phyloP scores from a whole-genome alignment of 768 basidiomycete genomes.

The Russula sp. region DNA sequence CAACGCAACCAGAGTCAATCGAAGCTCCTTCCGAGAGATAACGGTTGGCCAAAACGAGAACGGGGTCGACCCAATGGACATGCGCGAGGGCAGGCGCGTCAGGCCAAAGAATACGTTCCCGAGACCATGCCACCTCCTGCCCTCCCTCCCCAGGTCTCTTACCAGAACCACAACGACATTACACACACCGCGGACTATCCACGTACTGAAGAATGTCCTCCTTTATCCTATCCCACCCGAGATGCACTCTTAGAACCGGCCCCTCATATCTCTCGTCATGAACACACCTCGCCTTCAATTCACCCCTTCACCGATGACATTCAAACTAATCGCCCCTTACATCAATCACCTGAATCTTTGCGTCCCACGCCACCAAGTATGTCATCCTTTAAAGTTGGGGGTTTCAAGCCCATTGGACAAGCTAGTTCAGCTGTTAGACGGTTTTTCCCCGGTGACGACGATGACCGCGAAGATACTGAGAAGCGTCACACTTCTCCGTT shows the following conservation, averaged over 20 bases:
- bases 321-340: slow-evolving; percentile 16
- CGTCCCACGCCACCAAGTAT: slow-evolving; percentile 10
- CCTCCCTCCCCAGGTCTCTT: slow-evolving; percentile 14
- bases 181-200: slow-evolving; percentile 2
- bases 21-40: slow-evolving; percentile 26
- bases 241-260: slow-evolving; percentile 17
- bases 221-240: slow-evolving; percentile 9
- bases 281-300: slow-evolving; percentile 5
- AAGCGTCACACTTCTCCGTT: slow-evolving; percentile 22
- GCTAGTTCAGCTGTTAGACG: slow-evolving; percentile 58
- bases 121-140: slow-evolving; percentile 30
- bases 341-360: slow-evolving; percentile 11
- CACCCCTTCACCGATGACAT: slow-evolving; percentile 13
- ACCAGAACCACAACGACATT: slow-evolving; percentile 10
- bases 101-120: slow-evolving; percentile 9
- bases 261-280: slow-evolving; percentile 18
- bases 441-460: slow-evolving; percentile 84
- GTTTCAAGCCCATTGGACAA: slow-evolving; percentile 67
- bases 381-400: slow-evolving; percentile 42
- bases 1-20: slow-evolving; percentile 25
- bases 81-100: slow-evolving; percentile 14
- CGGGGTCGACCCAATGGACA: slow-evolving; percentile 25
- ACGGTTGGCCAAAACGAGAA: slow-evolving; percentile 32
- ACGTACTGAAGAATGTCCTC: slow-evolving; percentile 7
- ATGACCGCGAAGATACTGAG: slow-evolving; percentile 41